Evolutionary conservation across 176 grass and related monocot species (phyloP).

Genomic region (Zea mays): DNA sequence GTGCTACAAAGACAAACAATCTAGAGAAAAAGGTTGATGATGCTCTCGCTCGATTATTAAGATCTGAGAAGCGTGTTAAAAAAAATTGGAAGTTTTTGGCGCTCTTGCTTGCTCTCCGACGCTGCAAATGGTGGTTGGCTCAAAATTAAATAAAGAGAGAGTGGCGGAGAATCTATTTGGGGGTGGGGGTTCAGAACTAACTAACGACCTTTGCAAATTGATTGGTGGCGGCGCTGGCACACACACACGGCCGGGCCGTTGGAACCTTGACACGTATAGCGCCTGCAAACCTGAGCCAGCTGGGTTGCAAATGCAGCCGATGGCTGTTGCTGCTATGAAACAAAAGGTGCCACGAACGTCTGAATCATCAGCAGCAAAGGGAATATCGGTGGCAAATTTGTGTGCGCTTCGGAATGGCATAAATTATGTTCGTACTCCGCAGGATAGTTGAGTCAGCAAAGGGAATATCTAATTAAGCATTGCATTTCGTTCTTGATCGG

Average conservation of each 20-base stretch:
- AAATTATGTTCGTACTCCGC: background rate
- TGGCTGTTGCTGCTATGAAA: constrained; percentile 23
- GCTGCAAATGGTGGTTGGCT: constrained; percentile 9
- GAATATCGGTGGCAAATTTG: background rate
- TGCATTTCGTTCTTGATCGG: background rate
- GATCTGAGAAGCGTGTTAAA: background rate
- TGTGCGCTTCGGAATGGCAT: background rate
- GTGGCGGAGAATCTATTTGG: constrained; percentile 10
- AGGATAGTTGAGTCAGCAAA: too few species aligned
- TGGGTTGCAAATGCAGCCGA: constrained; percentile 18
- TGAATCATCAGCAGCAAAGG: constrained; percentile 30
- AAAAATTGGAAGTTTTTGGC: background rate
- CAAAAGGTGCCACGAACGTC: constrained; percentile 32
- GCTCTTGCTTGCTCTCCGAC: background rate
- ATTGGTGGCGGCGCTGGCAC: background rate
- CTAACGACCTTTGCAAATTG: constrained; percentile 21
- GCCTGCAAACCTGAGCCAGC: constrained; percentile 13
- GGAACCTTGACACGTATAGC: constrained; percentile 29
- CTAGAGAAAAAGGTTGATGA: background rate
- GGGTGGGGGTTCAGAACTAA: constrained; percentile 10
- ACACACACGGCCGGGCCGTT: background rate
- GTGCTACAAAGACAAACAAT: background rate
- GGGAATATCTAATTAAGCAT: background rate
- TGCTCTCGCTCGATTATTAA: too few species aligned
- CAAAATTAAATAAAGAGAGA: background rate